Percentiles rank a stretch among this genome's conserved stretches.
These are phyloP conservation scores for Exserohilum rostratum DNA, from an alignment of 2,329 filamentous ascomycete species.

Conservation along the genomic window DNA sequence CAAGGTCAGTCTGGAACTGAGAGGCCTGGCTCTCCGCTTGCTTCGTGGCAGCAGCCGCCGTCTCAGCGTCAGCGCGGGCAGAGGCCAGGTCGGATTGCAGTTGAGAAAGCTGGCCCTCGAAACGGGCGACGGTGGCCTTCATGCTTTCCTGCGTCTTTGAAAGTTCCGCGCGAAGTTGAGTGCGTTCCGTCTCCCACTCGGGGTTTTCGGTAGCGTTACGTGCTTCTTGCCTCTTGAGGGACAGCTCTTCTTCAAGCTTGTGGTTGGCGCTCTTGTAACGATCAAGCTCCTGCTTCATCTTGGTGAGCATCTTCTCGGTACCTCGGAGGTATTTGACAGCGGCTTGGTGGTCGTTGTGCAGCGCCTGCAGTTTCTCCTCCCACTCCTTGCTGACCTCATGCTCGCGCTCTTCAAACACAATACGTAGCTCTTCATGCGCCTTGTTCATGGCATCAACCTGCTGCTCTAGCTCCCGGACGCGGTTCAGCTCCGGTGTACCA, in stretches of 20 bases:
- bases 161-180: conserved; percentile 70
- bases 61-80: conserved; percentile 71
- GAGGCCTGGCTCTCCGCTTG: conserved; percentile 63
- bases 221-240: conserved; percentile 56
- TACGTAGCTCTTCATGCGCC: conserved; percentile 84
- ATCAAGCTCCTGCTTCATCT: conserved; percentile 96
- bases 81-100: conserved; percentile 73
- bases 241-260: conserved; percentile 82
- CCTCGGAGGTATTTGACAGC: conserved; percentile 98
- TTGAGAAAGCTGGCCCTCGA: conserved; percentile 73
- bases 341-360: conserved; percentile 97
- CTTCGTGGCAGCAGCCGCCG: conserved; percentile 56
- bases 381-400: conserved; percentile 89
- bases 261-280: conserved; percentile 88
- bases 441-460: conserved; percentile 79
- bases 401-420: conserved; percentile 75
- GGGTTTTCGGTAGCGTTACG: conserved; percentile 54
- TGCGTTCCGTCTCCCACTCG: conserved; percentile 78
- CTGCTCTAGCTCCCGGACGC: conserved; percentile 83
- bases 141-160: conserved; percentile 72
- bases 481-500: conserved; percentile 76
- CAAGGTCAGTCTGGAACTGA: conserved; percentile 70
- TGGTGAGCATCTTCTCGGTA: conserved; percentile 98
- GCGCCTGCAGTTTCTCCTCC: conserved; percentile 88
- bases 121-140: conserved; percentile 65